Percentiles rank a stretch among this genome's conserved stretches.
These are phyloP conservation scores for Hyphopichia burtonii DNA, from an alignment of 1,139 yeast species.

Conservation along the genomic window DNA sequence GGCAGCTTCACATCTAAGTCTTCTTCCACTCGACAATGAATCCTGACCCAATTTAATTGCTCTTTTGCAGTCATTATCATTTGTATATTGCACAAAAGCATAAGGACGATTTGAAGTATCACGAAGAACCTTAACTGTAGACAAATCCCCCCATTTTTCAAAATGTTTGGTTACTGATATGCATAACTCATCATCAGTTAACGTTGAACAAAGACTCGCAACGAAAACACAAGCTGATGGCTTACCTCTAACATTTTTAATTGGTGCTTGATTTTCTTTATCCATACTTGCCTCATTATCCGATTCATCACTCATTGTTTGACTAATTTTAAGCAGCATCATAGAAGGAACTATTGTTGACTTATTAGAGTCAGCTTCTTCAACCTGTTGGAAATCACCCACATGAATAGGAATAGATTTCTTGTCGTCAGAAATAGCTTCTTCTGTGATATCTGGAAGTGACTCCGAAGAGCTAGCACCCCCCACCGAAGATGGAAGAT, in stretches of 20 bases:
- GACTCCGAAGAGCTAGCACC: neutral
- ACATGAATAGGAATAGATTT: neutral
- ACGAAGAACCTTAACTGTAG: conserved; percentile 80
- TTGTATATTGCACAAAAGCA: conserved; percentile 86
- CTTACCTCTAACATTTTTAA: conserved; percentile 26
- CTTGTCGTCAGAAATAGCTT: too few relatives aligned
- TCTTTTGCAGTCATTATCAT: conserved; percentile 63
- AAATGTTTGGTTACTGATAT: conserved; percentile 67
- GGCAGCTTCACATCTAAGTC: conserved; percentile 85
- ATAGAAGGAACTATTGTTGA: neutral
- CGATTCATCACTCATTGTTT: neutral
- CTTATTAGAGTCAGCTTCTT: neutral
- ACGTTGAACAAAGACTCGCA: conserved; percentile 67
- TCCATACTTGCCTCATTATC: neutral
- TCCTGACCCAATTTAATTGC: conserved; percentile 76
- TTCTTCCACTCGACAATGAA: conserved; percentile 66
- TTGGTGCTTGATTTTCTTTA: neutral
- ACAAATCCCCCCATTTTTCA: conserved; percentile 63
- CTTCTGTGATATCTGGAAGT: neutral
- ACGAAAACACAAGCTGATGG: conserved; percentile 91
- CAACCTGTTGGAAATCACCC: neutral
- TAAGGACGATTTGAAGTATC: conserved; percentile 85
- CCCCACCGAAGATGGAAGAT: neutral
- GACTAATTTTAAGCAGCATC: neutral
- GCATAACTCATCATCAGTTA: conserved; percentile 69